Evolutionary conservation across 176 grass and related monocot species (phyloP), one percentile per base, ranked within the genome.

Genomic region (Raddia distichophylla): DNA sequence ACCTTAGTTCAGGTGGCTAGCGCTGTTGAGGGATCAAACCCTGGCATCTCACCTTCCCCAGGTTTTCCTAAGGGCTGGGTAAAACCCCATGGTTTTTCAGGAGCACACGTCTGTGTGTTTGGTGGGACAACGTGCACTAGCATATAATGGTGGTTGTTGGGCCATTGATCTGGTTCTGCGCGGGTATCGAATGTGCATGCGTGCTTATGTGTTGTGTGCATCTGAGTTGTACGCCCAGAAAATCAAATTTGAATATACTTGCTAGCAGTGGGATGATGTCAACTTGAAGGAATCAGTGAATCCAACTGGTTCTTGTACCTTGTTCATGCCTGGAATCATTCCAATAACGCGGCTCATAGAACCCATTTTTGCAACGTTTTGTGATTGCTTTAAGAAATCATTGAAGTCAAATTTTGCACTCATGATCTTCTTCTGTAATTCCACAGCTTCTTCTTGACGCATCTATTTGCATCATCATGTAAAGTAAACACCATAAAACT

Each of bases 381-480:
- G 90, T 83, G 96, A 85, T 95, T 99, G 96, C 83, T 95, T 99
- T 69, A 98, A 82, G 37, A 99, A 93, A 64, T 95, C 93, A 53
- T 99, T 93, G 83, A 99, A 99, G 82, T 99, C 86, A 10, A 99
- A 99, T 80, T 99, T 93, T 82, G 91, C 91, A 80, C 90, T 93
- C 96, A 99, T 74, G 66, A 99, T 99, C 76, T 99, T 99, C 80
- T 95, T 93, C 84, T 99, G 96, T 75, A 99, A 80, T 73, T 93
- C 93, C 67, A 80, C 85, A 60, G 91, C 85, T 82, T 99, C 93
- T 87, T 98, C 93, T 95, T 90, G 82, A 49, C 86, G 60, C 84
- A 95, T 93, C 96, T 99, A 89, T 43, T 78, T 89, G 78, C 53
- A 84, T 35, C 66, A 91, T 71, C 64, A 58, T 47, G 7, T 64